phyloP scores from a whole-genome alignment of 2,329 filamentous ascomycete genomes.

The Penicillium sp. region DNA sequence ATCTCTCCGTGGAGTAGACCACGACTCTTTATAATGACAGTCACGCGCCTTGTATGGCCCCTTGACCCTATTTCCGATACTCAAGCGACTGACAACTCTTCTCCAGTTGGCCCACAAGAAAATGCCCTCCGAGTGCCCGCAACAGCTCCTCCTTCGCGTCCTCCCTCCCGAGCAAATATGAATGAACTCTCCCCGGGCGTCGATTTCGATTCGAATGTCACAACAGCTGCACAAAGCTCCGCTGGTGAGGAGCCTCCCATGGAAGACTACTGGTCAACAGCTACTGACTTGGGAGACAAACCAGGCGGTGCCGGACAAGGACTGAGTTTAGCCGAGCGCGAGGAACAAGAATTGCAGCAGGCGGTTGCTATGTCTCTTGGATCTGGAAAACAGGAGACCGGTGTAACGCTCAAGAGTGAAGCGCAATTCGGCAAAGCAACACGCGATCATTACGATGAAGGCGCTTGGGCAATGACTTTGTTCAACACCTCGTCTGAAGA shows the following conservation, averaged over 20 bases:
- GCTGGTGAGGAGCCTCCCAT: constrained; percentile 24
- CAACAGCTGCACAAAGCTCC: constrained; percentile 28
- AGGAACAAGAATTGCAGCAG: constrained; percentile 46
- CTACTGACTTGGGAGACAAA: constrained; percentile 17
- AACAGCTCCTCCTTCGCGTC: constrained; percentile 45
- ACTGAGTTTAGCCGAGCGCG: constrained; percentile 42
- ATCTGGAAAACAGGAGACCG: constrained; percentile 54
- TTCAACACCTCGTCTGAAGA: constrained; percentile 50
- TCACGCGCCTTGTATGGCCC: constrained; percentile 25
- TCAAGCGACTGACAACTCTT: constrained; percentile 3
- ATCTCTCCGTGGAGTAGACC: constrained; percentile 12
- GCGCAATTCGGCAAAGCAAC: constrained; percentile 56
- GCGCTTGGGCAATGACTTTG: constrained; percentile 56
- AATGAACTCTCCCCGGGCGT: constrained; percentile 22
- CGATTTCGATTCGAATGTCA: constrained; percentile 23
- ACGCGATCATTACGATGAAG: constrained; percentile 53
- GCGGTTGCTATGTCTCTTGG: constrained; percentile 49
- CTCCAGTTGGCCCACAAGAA: constrained; percentile 38
- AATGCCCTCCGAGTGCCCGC: constrained; percentile 34
- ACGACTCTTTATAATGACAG: constrained; percentile 25
- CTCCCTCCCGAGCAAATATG: constrained; percentile 44
- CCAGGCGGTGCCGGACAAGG: constrained; percentile 28
- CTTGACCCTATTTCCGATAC: background rate
- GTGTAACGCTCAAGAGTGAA: constrained; percentile 45
- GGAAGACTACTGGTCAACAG: background rate